Base-by-base conservation (phyloP, 441 rosid species). In the Macaranga tanarius region DNA sequence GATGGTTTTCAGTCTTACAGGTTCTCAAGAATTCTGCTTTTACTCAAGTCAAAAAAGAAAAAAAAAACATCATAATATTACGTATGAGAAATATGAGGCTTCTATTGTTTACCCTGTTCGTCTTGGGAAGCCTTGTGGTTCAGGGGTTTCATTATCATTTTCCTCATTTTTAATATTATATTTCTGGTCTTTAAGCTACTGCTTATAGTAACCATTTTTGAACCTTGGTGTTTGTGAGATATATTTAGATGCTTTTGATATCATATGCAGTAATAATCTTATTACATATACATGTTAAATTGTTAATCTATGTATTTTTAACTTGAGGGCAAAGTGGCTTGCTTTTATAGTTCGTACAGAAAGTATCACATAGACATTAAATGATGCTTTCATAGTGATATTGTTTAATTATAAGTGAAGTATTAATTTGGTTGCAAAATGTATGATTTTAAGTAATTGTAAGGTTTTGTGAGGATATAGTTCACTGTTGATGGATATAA, bases 401-500 rank as follows among this genome's bases (percentile, higher is more conserved):
- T 19, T 66, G n/a, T 69, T 42, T 40, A 0, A 20, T 55, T 25
- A 34, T 25, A 10, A 23, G 28, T 12, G 16, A 34, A 15, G 25
- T 28, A 50, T 66, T 66, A 34, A 16, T 47, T 47, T 66, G 47
- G 31, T 52, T 65, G 70, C 23, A 38, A 34, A 51, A 42, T 64
- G 23, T 34, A 42, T 25, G 54, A 38, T 73, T 70, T 5, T 34
- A 7, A 34, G 38, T 34, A 34, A 34, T 1, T 7, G 1, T 26
- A 0, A 13, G 23, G 6, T 11, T 9, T 51, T 65, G 7, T 6
- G 12, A 42, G 12, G 7, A 7, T 10, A 42, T 42, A 42, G n/a
- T n/a, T n/a, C n/a, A n/a, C n/a, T 7, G 7, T 42, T 2, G 47
- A 42, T 42, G 47, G 47, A 9, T 42, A 10, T 42, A 7, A 42